Base-by-base conservation (phyloP, 116 monocot species). In the Phalaenopsis hybrid region DNA sequence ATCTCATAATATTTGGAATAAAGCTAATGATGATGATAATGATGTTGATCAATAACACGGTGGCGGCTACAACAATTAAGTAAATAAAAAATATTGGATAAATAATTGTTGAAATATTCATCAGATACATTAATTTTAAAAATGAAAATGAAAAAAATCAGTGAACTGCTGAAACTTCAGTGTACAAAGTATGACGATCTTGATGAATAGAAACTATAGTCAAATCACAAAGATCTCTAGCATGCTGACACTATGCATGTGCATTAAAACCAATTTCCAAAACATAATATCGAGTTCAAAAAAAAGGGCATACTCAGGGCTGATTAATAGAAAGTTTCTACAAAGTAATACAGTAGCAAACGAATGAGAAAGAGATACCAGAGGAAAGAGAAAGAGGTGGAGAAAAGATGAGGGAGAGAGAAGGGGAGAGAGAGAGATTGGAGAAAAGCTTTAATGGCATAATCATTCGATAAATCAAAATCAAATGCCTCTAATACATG, bases 31-130 rank as follows among this genome's bases (percentile, higher is more conserved):
- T 70, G 12, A 70, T 11, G 17, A 61, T 61, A 21, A 20, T 61
- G 61, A 61, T 65, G 23, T 6, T 65, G 21, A 6, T 8, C 65
- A 65, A 72, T 72, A 72, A 72, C 34, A 37, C 41, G 41, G 10
- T 37, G 41, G 17, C 3, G 16, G 37, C 72, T 72, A 16, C 1
- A 72, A 72, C 10, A 72, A 72, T 41, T 3, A 41, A 72, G 41
- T 16, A 72, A 41, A 41, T 5, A 4, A 72, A 16, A 72, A 33
- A 4, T 17, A 37, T 33, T 25, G 16, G 41, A 72, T 41, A 37
- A 65, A 16, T 13, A 72, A 72, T 72, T 72, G 37, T 72, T 37
- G 37, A 72, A 72, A 72, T 72, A 41, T 72, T 37, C 65, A 65
- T 23, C 25, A 72, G 15, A 72, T 72, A 41, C 0, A 16, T 72